Base-by-base conservation (phyloP, 1,284 basidiomycete species). In the Exobasidium rhododendri region DNA sequence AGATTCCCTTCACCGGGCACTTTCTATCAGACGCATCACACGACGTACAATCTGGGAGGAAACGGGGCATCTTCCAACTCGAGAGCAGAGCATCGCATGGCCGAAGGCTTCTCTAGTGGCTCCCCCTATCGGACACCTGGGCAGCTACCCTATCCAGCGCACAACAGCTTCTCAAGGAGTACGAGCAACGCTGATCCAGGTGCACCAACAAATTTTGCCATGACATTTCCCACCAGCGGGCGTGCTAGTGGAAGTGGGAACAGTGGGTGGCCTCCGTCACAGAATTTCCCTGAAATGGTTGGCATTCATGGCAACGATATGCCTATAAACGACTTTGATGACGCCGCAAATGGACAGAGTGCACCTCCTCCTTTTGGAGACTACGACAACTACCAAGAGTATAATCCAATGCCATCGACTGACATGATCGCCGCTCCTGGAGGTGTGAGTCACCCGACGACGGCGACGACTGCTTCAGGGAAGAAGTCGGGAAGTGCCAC, bases 1-100 rank as follows among this genome's bases (percentile, higher is more conserved):
- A 67, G 71, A 17, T 73, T 68, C 60, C 68, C 71, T 2, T 73
- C 71, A 35, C 71, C 71, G 3, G 65, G 61, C 28, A 68, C 69
- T 32, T 73, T 73, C 43, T 71, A 70, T 50, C 69, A 71, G 54
- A 10, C 32, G 29, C 69, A 71, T 53, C 69, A 69, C 32, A 57
- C 66, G 4, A 50, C 47, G 26, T 40, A 40, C 35, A 40, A 40
- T 40, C 17, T 40, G 17, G 35, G 35, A 10, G 35, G 35, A 40
- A 40, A 40, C 17, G 35, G 35, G 7, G 17, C 35, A 40, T 40
- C 35, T 10, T 40, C 35, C 7, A 40, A 40, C 17, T 40, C 35
- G 10, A 40, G 35, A 40, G 35, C 35, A 40, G 35, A 40, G 17
- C 35, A 40, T 40, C 35, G 35, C 7, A 40, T 40, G 35, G 35